Base-by-base conservation (phyloP, 306 rosid species). In the Prosopis cineraria region DNA sequence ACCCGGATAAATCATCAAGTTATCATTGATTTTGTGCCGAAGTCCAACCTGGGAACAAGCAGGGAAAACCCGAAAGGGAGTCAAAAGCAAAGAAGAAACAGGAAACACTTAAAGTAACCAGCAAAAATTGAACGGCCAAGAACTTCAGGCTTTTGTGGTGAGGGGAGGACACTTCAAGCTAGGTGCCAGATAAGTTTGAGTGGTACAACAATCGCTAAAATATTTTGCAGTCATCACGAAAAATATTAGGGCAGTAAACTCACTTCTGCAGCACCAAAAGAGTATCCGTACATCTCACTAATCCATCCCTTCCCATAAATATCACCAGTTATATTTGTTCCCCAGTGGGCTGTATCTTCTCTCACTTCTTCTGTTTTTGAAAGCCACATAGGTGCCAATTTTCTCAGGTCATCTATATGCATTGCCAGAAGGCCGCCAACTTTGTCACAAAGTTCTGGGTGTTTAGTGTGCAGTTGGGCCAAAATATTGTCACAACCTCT, bases 281-380 rank as follows among this genome's bases (percentile, higher is more conserved):
- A 93, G 85, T 93, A 95, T 73, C 99, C 99, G 66, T 95, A 95
- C 99, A 95, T 95, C 89, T 95, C 99, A 88, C 98, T 95, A 68
- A 95, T 95, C 99, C 99, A 95, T 74, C 99, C 99, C 80, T 82
- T 67, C 59, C 88, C 93, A 79, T 93, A 95, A 71, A 95, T 86
- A 74, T 95, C 99, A 78, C 98, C 99, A 70, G 99, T 95, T 84
- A 91, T 63, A 86, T 95, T 95, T 82, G 98, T 91, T 20, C 75
- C 75, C 99, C 99, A 95, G 79, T 95, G 99, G 55, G 93, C 97
- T 80, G 52, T 87, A 86, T 95, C 99, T 84, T 87, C 97, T 19
- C 98, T 84, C 72, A 95, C 99, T 87, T 95, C 98, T 89, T 93
- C 98, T 1, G 99, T 95, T 90, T 95, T 95, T 6, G 91, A 93